These are phyloP conservation scores for Pouteria campechiana DNA, from an alignment of 179 eudicot genomes.

Conservation along the genomic window DNA sequence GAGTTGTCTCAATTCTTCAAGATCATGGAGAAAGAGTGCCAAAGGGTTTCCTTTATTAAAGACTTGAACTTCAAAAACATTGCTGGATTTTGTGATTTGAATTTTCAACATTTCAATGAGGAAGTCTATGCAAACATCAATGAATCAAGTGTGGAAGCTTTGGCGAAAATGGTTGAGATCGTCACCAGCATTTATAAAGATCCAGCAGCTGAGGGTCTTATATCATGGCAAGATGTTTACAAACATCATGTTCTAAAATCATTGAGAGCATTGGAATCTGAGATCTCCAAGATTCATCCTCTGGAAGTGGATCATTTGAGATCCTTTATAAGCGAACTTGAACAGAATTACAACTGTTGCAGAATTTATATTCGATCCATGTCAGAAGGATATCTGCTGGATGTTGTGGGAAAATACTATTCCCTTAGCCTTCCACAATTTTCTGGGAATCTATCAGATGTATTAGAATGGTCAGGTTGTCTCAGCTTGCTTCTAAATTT, in stretches of 20 bases:
- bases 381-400: constrained; percentile 31
- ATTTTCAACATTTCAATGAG: constrained; percentile 35
- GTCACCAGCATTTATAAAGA: constrained; percentile 26
- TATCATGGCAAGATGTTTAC: constrained; percentile 67
- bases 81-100: constrained; percentile 48
- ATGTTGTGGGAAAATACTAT: constrained; percentile 48
- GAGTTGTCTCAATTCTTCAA: constrained; percentile 38
- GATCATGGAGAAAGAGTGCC: constrained; percentile 65
- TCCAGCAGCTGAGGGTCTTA: constrained; percentile 29
- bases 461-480: constrained; percentile 46
- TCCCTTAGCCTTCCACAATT: constrained; percentile 31
- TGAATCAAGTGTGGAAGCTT: constrained; percentile 70
- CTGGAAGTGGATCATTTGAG: no score
- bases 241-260: constrained; percentile 40
- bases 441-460: constrained; percentile 19
- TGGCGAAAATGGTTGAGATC: constrained; percentile 66
- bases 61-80: constrained; percentile 82
- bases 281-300: no score
- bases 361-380: constrained; percentile 43
- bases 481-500: constrained; percentile 55
- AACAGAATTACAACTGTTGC: constrained; percentile 59
- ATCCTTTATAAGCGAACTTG: constrained; percentile 53
- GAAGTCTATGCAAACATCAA: constrained; percentile 64
- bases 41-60: constrained; percentile 52
- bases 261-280: constrained; percentile 34